phyloP scores from a whole-genome alignment of 225 moss, liverwort and hornwort genomes.

The Physcomitrellopsis africana region DNA sequence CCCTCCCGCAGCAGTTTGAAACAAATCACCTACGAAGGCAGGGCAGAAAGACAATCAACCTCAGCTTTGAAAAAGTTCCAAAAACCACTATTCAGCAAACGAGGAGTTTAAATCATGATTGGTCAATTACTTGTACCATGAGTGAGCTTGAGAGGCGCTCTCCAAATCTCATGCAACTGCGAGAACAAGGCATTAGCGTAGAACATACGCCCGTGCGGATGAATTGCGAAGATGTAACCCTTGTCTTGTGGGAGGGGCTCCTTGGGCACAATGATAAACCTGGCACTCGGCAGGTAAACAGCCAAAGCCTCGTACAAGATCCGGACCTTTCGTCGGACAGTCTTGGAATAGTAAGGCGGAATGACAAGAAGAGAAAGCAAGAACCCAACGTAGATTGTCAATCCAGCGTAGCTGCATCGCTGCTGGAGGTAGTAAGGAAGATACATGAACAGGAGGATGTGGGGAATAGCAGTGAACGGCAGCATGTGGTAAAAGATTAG shows the following conservation, averaged over 20 bases:
- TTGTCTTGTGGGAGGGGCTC: constrained; percentile 55
- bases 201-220: constrained; percentile 94
- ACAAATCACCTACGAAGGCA: constrained; percentile 69
- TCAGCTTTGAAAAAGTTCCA: not conserved
- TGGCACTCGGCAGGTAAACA: constrained; percentile 68
- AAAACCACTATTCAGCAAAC: not conserved
- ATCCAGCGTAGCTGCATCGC: constrained; percentile 31
- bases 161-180: constrained; percentile 74
- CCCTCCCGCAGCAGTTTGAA: constrained; percentile 73
- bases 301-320: constrained; percentile 70
- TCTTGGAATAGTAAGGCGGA: constrained; percentile 60
- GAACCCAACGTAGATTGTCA: constrained; percentile 45
- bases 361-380: constrained; percentile 39
- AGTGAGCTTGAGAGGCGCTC: constrained; percentile 55
- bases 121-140: constrained; percentile 24
- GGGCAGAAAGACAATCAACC: not conserved
- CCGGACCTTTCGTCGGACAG: constrained; percentile 43
- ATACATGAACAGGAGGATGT: constrained; percentile 24
- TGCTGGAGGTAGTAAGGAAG: constrained; percentile 41
- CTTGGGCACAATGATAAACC: constrained; percentile 58
- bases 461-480: constrained; percentile 69
- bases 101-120: not conserved
- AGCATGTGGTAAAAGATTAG: constrained; percentile 83
- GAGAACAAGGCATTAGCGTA: constrained; percentile 73
- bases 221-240: constrained; percentile 86